A percentile compares a stretch with the other conserved stretches of the same genome.
These are phyloP conservation scores for Elsinoe arachidis DNA, from an alignment of 2,329 filamentous ascomycete species.

Conservation along the genomic window DNA sequence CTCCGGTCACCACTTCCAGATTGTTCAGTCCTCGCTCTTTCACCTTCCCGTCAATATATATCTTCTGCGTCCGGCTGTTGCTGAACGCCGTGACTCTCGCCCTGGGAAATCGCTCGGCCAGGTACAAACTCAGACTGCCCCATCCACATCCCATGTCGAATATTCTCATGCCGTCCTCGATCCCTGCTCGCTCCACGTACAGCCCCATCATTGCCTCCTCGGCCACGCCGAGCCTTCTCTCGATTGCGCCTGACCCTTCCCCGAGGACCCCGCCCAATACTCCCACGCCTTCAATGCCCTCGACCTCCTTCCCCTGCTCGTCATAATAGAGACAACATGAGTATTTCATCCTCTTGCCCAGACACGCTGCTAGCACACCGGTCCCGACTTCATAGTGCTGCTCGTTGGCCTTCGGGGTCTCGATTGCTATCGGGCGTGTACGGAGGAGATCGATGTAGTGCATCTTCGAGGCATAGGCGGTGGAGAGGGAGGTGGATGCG, in stretches of 20 bases:
- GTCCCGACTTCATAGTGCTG: constrained; percentile 69
- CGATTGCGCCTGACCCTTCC: neutral
- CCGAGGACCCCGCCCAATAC: neutral
- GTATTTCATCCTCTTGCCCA: constrained; percentile 66
- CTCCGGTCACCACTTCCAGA: constrained; percentile 55
- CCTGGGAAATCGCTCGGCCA: constrained; percentile 56
- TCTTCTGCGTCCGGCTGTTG: constrained; percentile 60
- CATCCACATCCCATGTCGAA: constrained; percentile 62
- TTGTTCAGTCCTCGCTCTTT: constrained; percentile 50
- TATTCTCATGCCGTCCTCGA: constrained; percentile 53
- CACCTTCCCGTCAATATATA: constrained; percentile 55
- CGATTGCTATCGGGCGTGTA: constrained; percentile 56
- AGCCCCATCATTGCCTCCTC: constrained; percentile 57
- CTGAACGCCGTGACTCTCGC: constrained; percentile 58
- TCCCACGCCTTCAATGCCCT: constrained; percentile 12
- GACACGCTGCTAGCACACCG: constrained; percentile 50
- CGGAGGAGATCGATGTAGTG: constrained; percentile 53
- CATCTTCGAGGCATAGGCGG: constrained; percentile 53
- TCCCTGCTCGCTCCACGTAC: constrained; percentile 53
- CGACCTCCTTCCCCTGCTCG: constrained; percentile 45
- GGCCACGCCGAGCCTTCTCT: constrained; percentile 29
- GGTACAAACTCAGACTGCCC: constrained; percentile 57
- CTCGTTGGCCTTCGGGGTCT: constrained; percentile 55
- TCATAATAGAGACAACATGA: constrained; percentile 57
- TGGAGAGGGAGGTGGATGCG: constrained; percentile 43